Base-by-base conservation (phyloP, 2,329 filamentous ascomycete genomes). In the Aspergillus neoniger region DNA sequence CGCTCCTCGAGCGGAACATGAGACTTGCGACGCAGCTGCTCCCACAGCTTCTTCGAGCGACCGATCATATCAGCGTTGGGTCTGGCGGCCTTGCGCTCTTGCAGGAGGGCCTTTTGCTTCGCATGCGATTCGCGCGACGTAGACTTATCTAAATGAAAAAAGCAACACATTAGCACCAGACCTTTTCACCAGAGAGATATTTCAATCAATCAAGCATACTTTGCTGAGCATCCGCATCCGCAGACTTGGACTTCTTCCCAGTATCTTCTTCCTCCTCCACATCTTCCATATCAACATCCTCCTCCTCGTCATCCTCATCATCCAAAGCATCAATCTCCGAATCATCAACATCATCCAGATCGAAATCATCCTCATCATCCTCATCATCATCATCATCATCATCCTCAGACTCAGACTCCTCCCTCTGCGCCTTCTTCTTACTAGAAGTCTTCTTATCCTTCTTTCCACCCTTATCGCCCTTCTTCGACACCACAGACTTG, bases 1-100 rank as follows among this genome's bases (percentile, higher is more conserved):
- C 95, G 86, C 81, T 99, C 93, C 41, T 96, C 91, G 70, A 89
- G 88, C 43, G 92, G 90, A 1, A 99, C 92, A 70, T 97, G 92
- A 2, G 93, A 96, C 80, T 98, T 98, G 69, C 91, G 85, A 66
- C 95, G 89, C 73, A 99, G 80, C 63, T 91, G 87, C 81, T 99
- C 95, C 96, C 95, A 99, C 56, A 99, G 85, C 81, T 97, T 96
- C 83, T 99, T 99, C 57, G 91, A 91, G 63, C 92, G 88, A 64
- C 89, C 86, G 66, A 98, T 88, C 72, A 91, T 87, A 75, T 98
- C 93, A 72, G 94, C 92, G 67, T 98, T 88, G 23, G 95, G 95
- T 80, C 97, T 98, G 47, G 91, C 89, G 39, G 91, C 89, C 82
- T 93, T 97, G 68, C 96, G 91, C 75, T 98, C 94, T 72, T 88